Evolutionary conservation across 2,329 filamentous ascomycete genomes (phyloP).

Genomic region (Lachnellula cervina): DNA sequence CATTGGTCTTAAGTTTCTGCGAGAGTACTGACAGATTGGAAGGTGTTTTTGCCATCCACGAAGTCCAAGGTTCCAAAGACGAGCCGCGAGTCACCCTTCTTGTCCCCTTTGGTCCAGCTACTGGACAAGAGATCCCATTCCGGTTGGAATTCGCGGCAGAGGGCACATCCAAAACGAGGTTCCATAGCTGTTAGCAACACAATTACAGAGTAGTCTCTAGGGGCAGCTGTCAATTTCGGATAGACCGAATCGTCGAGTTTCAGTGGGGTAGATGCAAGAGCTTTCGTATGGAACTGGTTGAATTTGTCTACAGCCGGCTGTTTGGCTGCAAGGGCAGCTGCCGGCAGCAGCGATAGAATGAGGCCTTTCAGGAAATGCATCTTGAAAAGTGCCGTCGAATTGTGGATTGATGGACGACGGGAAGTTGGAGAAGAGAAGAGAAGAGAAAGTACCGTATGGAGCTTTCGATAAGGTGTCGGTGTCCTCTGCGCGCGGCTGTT

Average conservation of each 20-base stretch:
- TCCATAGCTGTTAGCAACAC: constrained; percentile 87
- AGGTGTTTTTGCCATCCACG: constrained; percentile 72
- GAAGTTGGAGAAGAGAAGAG: constrained; percentile 1
- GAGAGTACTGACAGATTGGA: constrained; percentile 65
- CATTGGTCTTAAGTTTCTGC: background rate
- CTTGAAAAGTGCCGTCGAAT: constrained; percentile 32
- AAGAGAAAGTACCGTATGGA: background rate
- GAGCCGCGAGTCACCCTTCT: constrained; percentile 64
- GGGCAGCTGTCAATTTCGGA: constrained; percentile 66
- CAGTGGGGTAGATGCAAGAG: constrained; percentile 60
- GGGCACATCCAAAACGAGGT: constrained; percentile 72
- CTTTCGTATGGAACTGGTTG: constrained; percentile 63
- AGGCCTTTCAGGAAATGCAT: constrained; percentile 67
- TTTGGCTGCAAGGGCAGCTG: constrained; percentile 58
- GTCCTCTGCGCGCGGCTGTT: background rate
- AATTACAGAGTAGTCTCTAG: constrained; percentile 77
- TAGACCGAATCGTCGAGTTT: constrained; percentile 76
- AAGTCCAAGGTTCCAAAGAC: constrained; percentile 88
- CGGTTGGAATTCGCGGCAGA: constrained; percentile 88
- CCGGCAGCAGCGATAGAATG: constrained; percentile 57
- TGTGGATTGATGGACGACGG: constrained; percentile 1
- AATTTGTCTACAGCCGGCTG: constrained; percentile 64
- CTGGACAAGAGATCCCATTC: constrained; percentile 86
- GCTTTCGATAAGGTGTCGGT: background rate
- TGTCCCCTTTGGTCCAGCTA: constrained; percentile 85